These are phyloP conservation scores for Microbotryum silenes-acaulis DNA, from an alignment of 1,284 basidiomycete genomes.

Conservation along the genomic window DNA sequence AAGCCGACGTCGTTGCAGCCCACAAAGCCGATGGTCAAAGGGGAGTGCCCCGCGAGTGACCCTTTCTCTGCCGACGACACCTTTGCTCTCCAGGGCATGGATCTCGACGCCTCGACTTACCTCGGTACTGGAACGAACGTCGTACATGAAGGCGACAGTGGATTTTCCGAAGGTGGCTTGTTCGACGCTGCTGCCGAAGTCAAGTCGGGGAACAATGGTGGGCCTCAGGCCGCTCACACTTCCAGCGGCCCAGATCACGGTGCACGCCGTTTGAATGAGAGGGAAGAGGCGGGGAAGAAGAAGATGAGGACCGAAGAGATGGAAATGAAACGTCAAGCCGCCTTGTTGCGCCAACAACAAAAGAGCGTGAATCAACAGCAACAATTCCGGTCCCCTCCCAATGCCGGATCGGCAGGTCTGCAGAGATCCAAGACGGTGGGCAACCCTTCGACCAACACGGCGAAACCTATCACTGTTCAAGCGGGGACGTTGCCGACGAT, in stretches of 20 bases:
- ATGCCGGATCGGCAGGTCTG: not conserved
- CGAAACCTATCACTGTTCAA: not conserved
- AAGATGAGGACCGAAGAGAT: no score
- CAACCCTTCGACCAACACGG: slow-evolving; percentile 4
- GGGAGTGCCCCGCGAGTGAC: slow-evolving; percentile 1
- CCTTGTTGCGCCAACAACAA: not conserved
- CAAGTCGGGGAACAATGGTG: no score
- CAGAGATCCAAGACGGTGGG: slow-evolving; percentile 6
- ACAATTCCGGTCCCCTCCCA: not conserved
- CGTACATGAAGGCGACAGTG: not conserved
- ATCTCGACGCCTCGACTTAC: slow-evolving; percentile 1
- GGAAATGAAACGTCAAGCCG: not conserved
- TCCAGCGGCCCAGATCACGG: not conserved
- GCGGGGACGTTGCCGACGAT: slow-evolving; percentile 2
- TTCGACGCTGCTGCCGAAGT: no score
- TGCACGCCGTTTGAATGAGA: not conserved
- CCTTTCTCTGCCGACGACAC: slow-evolving; percentile 1
- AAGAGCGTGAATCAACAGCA: not conserved
- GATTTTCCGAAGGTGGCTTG: not conserved
- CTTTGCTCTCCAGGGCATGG: not conserved
- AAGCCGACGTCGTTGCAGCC: not conserved
- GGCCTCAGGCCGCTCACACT: no score
- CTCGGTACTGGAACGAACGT: no score
- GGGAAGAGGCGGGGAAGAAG: not conserved
- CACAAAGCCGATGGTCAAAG: not conserved